Evolutionary conservation across 2,329 filamentous ascomycete genomes (phyloP).

Genomic region (Xylariales sp.): DNA sequence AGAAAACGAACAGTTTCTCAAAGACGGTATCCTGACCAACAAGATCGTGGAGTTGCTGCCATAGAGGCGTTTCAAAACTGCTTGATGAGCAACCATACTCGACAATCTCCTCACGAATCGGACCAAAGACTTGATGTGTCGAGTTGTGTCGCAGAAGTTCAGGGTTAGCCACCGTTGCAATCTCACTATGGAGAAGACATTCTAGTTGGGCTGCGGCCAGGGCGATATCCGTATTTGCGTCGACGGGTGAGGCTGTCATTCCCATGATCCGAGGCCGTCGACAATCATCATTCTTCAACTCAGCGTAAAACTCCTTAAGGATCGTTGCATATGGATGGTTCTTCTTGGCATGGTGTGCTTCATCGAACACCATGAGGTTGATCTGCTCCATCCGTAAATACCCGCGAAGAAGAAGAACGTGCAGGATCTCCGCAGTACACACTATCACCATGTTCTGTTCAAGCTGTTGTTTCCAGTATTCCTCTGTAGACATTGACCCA

Average conservation of each 20-base stretch:
- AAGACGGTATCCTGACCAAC: constrained; percentile 43
- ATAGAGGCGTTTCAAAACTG: constrained; percentile 61
- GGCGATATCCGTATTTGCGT: constrained; percentile 70
- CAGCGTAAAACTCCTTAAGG: constrained; percentile 76
- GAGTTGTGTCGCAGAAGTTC: constrained; percentile 48
- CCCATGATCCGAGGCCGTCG: constrained; percentile 77
- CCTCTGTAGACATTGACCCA: constrained; percentile 31
- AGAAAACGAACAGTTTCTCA: constrained; percentile 52
- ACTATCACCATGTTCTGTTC: constrained; percentile 76
- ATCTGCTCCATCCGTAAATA: constrained; percentile 79
- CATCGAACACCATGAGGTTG: constrained; percentile 90
- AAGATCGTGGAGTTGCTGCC: constrained; percentile 46
- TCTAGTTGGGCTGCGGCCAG: constrained; percentile 72
- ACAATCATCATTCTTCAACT: constrained; percentile 36
- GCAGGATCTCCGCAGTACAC: constrained; percentile 84
- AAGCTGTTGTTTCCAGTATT: constrained; percentile 49
- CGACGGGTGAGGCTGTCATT: constrained; percentile 95
- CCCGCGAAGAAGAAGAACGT: constrained; percentile 71
- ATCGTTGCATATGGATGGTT: constrained; percentile 87
- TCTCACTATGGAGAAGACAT: constrained; percentile 70
- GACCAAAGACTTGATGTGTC: neutral
- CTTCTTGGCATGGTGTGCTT: constrained; percentile 94
- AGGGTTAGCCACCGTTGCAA: constrained; percentile 64
- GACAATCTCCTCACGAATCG: constrained; percentile 49
- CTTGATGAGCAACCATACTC: constrained; percentile 43